Evolutionary conservation across 768 basidiomycete species (phyloP).

Genomic region (Mycena rosella): DNA sequence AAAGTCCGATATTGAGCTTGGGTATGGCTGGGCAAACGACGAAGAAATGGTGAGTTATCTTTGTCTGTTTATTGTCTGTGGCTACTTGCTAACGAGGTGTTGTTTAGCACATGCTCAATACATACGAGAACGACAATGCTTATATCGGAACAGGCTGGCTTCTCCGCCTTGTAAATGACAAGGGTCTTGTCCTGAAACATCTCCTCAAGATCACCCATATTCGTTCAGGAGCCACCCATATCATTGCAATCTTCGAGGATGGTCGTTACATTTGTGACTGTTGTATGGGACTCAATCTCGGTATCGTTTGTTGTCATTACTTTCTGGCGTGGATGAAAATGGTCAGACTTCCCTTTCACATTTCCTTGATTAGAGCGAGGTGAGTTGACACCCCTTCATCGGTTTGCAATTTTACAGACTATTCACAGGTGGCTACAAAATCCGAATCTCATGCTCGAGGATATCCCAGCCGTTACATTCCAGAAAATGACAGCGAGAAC

Average conservation of each 20-base stretch:
- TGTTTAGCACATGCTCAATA: too few species aligned
- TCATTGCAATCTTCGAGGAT: constrained; percentile 38
- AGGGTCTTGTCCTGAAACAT: constrained; percentile 40
- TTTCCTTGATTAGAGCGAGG: background rate
- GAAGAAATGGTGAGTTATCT: constrained; percentile 35
- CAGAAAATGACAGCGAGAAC: too few species aligned
- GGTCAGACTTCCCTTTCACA: background rate
- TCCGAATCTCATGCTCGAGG: too few species aligned
- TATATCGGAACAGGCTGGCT: constrained; percentile 47
- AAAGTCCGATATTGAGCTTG: constrained; percentile 20
- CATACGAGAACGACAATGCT: constrained; percentile 40
- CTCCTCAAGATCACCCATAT: constrained; percentile 42
- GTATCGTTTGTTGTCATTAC: constrained; percentile 18
- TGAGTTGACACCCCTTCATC: too few species aligned
- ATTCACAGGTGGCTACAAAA: too few species aligned
- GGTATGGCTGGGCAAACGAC: constrained; percentile 37
- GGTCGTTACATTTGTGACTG: constrained; percentile 21
- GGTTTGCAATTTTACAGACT: too few species aligned
- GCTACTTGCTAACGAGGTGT: too few species aligned
- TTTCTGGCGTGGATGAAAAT: constrained; percentile 1
- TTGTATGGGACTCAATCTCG: constrained; percentile 19
- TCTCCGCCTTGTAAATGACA: constrained; percentile 38
- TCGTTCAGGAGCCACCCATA: constrained; percentile 40
- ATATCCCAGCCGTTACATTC: too few species aligned
- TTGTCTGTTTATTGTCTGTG: too few species aligned